Evolutionary conservation across 495 filamentous ascomycete genomes (phyloP).

Genomic region (Trichoderma virens): DNA sequence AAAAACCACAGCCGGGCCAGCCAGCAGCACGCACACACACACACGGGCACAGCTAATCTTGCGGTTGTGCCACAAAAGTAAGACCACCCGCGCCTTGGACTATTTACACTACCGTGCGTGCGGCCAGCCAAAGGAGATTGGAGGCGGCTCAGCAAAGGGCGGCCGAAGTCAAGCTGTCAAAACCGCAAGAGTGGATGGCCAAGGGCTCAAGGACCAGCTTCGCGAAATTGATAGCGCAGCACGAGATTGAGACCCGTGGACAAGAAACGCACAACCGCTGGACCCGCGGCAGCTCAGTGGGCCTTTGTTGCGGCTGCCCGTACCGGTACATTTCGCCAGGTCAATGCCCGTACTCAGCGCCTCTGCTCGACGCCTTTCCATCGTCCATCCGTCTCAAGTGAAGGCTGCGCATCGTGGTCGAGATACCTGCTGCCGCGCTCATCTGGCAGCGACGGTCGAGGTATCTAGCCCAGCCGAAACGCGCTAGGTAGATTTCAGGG

Average conservation of each 20-base stretch:
- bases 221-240: conserved; percentile 1
- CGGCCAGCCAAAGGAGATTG: no score
- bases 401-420: no score
- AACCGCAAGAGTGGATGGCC: not conserved
- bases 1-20: no score
- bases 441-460: no score
- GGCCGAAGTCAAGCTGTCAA: not conserved
- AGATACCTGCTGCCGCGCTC: no score
- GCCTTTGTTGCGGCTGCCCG: not conserved
- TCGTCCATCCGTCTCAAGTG: no score
- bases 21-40: no score
- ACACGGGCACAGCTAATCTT: not conserved
- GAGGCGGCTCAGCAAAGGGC: not conserved
- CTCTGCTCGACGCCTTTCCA: no score
- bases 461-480: not conserved
- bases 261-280: not conserved
- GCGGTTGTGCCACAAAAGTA: not conserved
- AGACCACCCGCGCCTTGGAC: no score
- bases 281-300: conserved; percentile 6
- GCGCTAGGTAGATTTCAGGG: not conserved
- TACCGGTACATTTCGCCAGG: no score
- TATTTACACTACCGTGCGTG: no score
- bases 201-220: conserved; percentile 4
- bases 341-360: no score
- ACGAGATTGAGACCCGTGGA: not conserved